These are phyloP conservation scores for Craspedostauros australis DNA, from an alignment of 108 stramenopile genomes.

Conservation along the genomic window DNA sequence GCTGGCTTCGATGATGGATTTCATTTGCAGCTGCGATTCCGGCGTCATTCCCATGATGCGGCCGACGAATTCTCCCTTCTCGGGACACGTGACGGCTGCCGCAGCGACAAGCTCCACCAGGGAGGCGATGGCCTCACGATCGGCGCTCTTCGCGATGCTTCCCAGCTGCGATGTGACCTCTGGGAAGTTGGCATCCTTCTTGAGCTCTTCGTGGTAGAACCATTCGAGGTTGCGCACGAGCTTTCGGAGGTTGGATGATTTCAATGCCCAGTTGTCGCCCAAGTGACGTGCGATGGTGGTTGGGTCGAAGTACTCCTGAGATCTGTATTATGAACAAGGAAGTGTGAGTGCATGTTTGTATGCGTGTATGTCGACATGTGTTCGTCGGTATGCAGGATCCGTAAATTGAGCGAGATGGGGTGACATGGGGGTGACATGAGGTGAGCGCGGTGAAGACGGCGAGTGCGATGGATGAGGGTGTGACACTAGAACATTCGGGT, in stretches of 20 bases:
- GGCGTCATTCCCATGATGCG: conserved; percentile 70
- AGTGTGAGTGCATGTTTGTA: too few relatives aligned
- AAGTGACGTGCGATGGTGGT: conserved; percentile 79
- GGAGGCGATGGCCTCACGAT: conserved; percentile 41
- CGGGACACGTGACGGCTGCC: conserved; percentile 78
- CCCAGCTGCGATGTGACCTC: conserved; percentile 21
- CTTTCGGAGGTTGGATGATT: conserved; percentile 76
- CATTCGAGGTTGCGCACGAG: conserved; percentile 75
- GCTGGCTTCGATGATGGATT: conserved; percentile 62
- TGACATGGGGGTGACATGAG: too few relatives aligned
- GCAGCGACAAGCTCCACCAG: conserved; percentile 77
- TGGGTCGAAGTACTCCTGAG: conserved; percentile 76
- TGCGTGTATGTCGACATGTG: too few relatives aligned
- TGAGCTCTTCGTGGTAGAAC: conserved; percentile 64
- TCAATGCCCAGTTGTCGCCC: conserved; percentile 82
- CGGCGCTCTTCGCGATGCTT: conserved; percentile 40
- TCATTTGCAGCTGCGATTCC: conserved; percentile 63
- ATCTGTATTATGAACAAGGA: conserved; percentile 27
- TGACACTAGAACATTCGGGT: too few relatives aligned
- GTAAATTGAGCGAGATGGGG: too few relatives aligned
- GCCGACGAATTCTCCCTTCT: conserved; percentile 55
- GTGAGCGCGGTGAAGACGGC: too few relatives aligned
- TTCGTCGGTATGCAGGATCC: too few relatives aligned
- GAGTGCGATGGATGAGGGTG: too few relatives aligned
- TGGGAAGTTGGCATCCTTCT: conserved; percentile 64